Evolutionary conservation across 2,329 filamentous ascomycete genomes (phyloP).

Genomic region (Penicillium sp.): DNA sequence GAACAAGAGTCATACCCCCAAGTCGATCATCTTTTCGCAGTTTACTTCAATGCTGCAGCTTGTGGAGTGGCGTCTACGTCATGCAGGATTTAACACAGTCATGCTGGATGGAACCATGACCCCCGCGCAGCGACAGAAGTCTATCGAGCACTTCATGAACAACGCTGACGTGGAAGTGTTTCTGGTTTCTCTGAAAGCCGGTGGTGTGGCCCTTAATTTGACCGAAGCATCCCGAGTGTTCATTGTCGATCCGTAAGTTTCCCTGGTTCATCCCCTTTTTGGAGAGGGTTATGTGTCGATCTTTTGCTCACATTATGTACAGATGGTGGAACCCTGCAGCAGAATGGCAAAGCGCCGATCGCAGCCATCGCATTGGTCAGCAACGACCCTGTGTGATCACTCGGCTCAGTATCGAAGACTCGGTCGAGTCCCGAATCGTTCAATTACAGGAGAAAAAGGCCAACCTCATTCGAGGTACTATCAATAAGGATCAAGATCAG

Average conservation of each 20-base stretch:
- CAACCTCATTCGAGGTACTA: constrained; percentile 94
- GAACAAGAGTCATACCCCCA: constrained; percentile 88
- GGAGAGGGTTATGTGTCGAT: background rate
- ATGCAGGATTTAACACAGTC: constrained; percentile 96
- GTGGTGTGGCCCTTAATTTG: constrained; percentile 90
- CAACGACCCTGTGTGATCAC: constrained; percentile 92
- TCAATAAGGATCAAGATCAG: constrained; percentile 81
- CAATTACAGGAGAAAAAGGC: constrained; percentile 98
- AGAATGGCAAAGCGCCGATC: constrained; percentile 96
- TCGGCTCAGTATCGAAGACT: constrained; percentile 92
- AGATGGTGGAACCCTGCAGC: constrained; percentile 99
- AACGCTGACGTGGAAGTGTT: constrained; percentile 95
- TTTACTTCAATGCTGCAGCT: constrained; percentile 97
- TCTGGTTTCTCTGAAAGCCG: constrained; percentile 91
- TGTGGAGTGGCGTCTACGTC: constrained; percentile 92
- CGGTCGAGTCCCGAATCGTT: constrained; percentile 93
- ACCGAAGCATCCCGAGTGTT: constrained; percentile 95
- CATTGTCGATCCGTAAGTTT: constrained; percentile 86
- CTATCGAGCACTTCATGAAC: constrained; percentile 95
- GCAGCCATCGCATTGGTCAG: constrained; percentile 93
- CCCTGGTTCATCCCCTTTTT: background rate
- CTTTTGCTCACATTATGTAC: constrained; percentile 28
- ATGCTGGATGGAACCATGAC: constrained; percentile 99
- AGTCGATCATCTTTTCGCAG: constrained; percentile 96
- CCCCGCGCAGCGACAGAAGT: constrained; percentile 85